Conservation (phyloP, 441 rosid genomes). For the Heliophila coronopifolia region DNA sequence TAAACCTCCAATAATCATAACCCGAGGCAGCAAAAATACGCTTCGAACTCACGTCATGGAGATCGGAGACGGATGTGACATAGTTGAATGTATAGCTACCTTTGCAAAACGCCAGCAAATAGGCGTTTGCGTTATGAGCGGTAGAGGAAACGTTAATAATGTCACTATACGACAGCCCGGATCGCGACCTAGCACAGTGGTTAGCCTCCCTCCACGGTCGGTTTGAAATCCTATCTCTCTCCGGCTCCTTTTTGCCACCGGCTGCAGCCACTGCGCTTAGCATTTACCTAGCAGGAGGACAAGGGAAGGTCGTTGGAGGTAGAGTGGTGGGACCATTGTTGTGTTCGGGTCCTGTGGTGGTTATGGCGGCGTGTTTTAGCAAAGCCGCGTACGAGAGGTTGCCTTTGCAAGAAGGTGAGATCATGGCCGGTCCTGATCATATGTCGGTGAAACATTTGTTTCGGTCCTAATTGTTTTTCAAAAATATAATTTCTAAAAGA, state of each 20-base stretch:
- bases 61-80: conserved; percentile 39
- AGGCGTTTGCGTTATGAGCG: conserved; percentile 50
- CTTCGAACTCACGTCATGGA: conserved; percentile 44
- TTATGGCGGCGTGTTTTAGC: conserved; percentile 34
- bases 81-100: conserved; percentile 36
- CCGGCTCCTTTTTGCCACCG: conserved; percentile 28
- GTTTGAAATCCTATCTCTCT: conserved; percentile 26
- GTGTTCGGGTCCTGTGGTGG: conserved; percentile 32
- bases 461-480: too few species aligned
- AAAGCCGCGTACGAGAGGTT: conserved; percentile 35
- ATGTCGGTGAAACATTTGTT: too few species aligned
- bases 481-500: too few species aligned
- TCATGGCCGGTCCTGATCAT: too few species aligned
- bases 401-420: conserved; percentile 32
- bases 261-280: conserved; percentile 31
- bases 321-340: conserved; percentile 33
- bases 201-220: conserved; percentile 31
- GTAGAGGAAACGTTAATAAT: conserved; percentile 40
- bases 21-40: conserved; percentile 45
- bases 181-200: conserved; percentile 23
- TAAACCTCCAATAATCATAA: conserved; percentile 46
- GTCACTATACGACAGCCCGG: conserved; percentile 47
- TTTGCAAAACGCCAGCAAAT: conserved; percentile 45
- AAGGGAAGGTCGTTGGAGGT: conserved; percentile 34
- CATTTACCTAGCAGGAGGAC: conserved; percentile 33